Base-by-base conservation (phyloP, 805 yeast genomes). In the Yamadazyma kitorensis region DNA sequence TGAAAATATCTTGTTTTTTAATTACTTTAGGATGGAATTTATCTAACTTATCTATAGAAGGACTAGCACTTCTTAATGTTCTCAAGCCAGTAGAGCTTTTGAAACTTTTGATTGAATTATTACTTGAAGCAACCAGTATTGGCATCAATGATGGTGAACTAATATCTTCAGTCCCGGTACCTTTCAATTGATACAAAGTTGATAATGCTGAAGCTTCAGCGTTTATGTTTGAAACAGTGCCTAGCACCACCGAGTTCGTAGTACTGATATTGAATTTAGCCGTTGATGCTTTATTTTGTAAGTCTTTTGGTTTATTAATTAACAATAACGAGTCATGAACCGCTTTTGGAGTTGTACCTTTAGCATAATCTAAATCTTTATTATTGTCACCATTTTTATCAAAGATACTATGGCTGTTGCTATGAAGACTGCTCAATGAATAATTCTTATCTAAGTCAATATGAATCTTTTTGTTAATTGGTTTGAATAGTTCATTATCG, bases 401-500 rank as follows among this genome's bases (percentile, higher is more conserved):
- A n/a, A n/a, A n/a, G n/a, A n/a, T n/a, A n/a, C n/a, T n/a, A n/a
- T n/a, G n/a, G n/a, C n/a, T n/a, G n/a, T n/a, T n/a, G n/a, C n/a
- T n/a, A n/a, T n/a, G n/a, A n/a, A n/a, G n/a, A 12, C 13, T 6
- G 4, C 16, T 13, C 12, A 20, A 13, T 3, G 32, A 23, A 6
- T 11, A 19, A 3, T n/a, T 24, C 16, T 26, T 14, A 11, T 31
- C 33, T 9, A 29, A 29, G 4, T 6, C 17, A 19, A 29, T 13
- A 8, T 15, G 4, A n/a, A 10, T 18, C 16, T 25, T 29, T 6
- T 11, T 4, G 3, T 27, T 20, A 13, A 36, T 27, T 1, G 64
- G 57, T 23, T 51, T 49, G 48, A 84, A 88, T 1, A 78, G 63
- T 16, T 64, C 65, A 2, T 62, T 54, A 49, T 91, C 98, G 48